These are phyloP conservation scores for Quillaja saponaria DNA, from an alignment of 306 rosid genomes.

Conservation along the genomic window DNA sequence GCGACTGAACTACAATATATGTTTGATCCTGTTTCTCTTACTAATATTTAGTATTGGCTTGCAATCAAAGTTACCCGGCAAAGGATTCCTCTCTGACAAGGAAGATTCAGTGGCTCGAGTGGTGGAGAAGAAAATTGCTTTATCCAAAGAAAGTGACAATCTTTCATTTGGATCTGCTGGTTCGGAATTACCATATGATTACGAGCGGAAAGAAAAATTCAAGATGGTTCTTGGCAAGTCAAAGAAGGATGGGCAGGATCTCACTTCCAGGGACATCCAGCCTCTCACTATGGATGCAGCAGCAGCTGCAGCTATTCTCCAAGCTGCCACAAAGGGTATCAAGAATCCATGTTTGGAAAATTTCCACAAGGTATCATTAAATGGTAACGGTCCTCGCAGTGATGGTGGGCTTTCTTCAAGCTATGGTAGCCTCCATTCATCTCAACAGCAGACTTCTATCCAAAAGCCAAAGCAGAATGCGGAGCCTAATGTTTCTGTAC, in stretches of 20 bases:
- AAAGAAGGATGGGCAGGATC: conserved; percentile 64
- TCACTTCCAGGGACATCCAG: conserved; percentile 44
- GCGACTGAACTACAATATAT: no score
- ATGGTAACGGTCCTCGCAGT: conserved; percentile 47
- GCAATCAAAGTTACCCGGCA: conserved; percentile 57
- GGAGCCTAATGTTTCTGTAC: conserved; percentile 41
- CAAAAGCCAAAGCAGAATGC: conserved; percentile 26
- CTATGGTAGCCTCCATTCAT: conserved; percentile 50
- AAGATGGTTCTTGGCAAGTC: conserved; percentile 63
- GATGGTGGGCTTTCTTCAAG: conserved; percentile 50
- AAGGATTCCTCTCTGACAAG: conserved; percentile 42
- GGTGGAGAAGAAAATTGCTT: conserved; percentile 44
- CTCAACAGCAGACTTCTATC: conserved; percentile 37
- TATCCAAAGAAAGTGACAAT: conserved; percentile 39
- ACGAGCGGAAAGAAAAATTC: conserved; percentile 69
- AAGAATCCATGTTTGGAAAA: conserved; percentile 55
- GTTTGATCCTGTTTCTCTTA: no score
- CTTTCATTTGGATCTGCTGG: conserved; percentile 44
- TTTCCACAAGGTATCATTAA: conserved; percentile 44
- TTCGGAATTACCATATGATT: conserved; percentile 49
- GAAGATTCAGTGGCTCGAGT: conserved; percentile 36
- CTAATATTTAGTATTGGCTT: conserved; percentile 17
- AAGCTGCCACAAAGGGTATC: conserved; percentile 76
- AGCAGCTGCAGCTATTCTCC: conserved; percentile 76
- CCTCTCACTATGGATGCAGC: conserved; percentile 57